Evolutionary conservation across 129 eudicot genomes (phyloP), one percentile per base, ranked within the genome.

Genomic region (Tagetes patula): DNA sequence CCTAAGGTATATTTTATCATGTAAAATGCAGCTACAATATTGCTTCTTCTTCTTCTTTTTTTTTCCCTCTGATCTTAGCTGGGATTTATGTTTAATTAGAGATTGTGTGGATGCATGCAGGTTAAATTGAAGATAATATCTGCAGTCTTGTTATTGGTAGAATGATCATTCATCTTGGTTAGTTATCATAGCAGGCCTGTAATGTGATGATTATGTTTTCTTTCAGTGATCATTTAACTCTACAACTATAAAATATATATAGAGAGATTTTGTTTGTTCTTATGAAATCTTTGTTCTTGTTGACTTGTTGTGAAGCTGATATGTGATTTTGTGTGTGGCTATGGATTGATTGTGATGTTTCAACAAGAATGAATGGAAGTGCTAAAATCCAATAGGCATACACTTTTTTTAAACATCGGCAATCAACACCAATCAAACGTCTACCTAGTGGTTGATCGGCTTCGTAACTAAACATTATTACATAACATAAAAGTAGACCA

Each of bases 131-230:
- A 36, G 61, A 82, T 64, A 34, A 64, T 64, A 39, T 6, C 34
- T 14, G 69, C 48, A 7, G 69, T 64, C 49, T 14, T 76, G 69
- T 78, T 81, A 65, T 62, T 69, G 65, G 72, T 69, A 67, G 39
- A 30, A 64, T 69, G 69, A 64, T 47, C 8, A 41, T 38, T 67
- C 30, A 14, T 49, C 62, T 54, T 76, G 72, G 69, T 59, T 70
- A 49, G 66, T 39, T 59, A 39, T 40, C 49, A 75, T 80, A 76
- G 64, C 63, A 82, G 83, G 75, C 53, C 48, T 84, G 92, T 87
- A 82, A 39, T 40, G 40, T 64, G 47, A 58, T 81, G 82, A 84
- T 73, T 67, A 13, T 68, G 66, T 13, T 46, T 32, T 70, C 46
- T 31, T 49, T 69, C 8, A 50, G 8, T 37, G 38, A n/a, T 45